Percentiles rank a stretch among this genome's conserved stretches.
Conservation (phyloP, 2,329 filamentous ascomycete species). For the Neospermospora avenae region DNA sequence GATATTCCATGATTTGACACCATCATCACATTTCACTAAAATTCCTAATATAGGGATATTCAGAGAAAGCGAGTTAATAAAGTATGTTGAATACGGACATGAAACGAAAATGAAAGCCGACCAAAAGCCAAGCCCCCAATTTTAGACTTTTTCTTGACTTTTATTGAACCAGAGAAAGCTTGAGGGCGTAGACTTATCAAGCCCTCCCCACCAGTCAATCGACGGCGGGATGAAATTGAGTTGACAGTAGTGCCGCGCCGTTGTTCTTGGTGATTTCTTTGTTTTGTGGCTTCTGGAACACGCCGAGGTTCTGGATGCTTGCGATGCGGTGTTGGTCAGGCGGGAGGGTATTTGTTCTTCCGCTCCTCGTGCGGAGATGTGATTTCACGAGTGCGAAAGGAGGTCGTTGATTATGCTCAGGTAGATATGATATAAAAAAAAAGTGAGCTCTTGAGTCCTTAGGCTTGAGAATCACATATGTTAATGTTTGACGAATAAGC, state of each 20-base stretch:
- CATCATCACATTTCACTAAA: no score
- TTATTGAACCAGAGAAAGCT: background rate
- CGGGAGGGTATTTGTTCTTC: no score
- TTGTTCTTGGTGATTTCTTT: background rate
- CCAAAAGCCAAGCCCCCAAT: background rate
- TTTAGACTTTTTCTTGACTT: background rate
- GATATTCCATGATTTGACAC: no score
- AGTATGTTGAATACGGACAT: background rate
- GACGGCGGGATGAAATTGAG: background rate
- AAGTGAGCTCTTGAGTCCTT: no score
- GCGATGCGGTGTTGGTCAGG: background rate
- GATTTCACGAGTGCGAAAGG: no score
- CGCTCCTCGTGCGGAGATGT: no score
- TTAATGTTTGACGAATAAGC: no score
- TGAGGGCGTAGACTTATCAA: background rate
- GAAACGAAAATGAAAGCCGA: background rate
- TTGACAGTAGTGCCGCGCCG: background rate
- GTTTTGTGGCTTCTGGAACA: background rate
- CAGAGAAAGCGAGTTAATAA: no score
- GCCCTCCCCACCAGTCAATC: background rate
- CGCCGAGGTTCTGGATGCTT: background rate
- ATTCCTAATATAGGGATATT: no score
- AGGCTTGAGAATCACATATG: no score
- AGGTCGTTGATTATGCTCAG: no score
- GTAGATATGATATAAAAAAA: no score